These are phyloP conservation scores for Botryotinia narcissicola DNA, from an alignment of 2,329 filamentous ascomycete species.

Conservation along the genomic window DNA sequence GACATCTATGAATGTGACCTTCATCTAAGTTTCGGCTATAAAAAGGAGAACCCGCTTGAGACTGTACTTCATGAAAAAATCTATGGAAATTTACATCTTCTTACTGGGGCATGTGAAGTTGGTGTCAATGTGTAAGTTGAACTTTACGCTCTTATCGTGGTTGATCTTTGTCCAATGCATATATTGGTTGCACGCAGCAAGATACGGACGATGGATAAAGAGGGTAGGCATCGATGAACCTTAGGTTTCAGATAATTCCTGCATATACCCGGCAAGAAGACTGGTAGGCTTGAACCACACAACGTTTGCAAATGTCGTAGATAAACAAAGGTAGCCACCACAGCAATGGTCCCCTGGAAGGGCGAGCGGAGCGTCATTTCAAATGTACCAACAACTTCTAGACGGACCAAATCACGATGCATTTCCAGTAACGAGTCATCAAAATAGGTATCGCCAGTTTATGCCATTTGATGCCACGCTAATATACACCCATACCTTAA, in stretches of 20 bases:
- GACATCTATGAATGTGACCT: background rate
- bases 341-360: background rate
- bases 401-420: background rate
- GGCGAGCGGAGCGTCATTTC: background rate
- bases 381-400: background rate
- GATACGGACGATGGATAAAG: background rate
- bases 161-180: background rate
- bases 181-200: no score
- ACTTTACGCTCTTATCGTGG: background rate
- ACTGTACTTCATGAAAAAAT: background rate
- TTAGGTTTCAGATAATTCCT: background rate
- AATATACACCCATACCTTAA: slow-evolving; percentile 34
- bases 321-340: background rate
- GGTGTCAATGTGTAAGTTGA: background rate
- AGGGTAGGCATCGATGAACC: background rate
- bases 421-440: background rate
- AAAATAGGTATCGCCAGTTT: slow-evolving; percentile 23
- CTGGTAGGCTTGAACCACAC: background rate
- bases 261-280: background rate
- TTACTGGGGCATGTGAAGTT: background rate
- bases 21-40: background rate
- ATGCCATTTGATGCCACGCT: slow-evolving; percentile 31
- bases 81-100: background rate
- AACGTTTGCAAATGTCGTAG: background rate
- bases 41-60: background rate